Percentiles rank a stretch among this genome's conserved stretches.
phyloP scores from a whole-genome alignment of 148 eudicot genomes.

The Beta vulgaris region DNA sequence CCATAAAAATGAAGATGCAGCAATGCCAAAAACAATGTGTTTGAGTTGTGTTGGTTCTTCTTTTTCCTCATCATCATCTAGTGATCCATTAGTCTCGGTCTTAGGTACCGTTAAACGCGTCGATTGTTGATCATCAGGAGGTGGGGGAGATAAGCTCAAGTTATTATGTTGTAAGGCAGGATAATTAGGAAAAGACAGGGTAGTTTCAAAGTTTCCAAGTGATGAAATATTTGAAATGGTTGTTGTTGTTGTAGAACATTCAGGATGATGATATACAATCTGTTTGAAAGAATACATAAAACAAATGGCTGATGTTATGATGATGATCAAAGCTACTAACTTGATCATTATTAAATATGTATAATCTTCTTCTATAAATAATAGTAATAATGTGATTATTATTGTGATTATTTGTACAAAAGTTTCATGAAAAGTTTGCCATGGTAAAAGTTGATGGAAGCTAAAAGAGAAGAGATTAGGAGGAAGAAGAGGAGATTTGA shows the following conservation, averaged over 20 bases:
- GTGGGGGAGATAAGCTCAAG: slow-evolving; percentile 10
- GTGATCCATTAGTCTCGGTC: neutral
- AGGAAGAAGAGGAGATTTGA: slow-evolving; percentile 12
- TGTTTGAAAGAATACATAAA: slow-evolving; percentile 44
- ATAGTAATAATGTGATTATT: neutral
- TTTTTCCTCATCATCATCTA: slow-evolving; percentile 13
- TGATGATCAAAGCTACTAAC: slow-evolving; percentile 31
- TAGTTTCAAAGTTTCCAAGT: neutral
- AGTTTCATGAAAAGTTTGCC: neutral
- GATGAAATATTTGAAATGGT: neutral
- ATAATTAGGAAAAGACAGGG: neutral
- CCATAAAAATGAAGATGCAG: slow-evolving; percentile 53
- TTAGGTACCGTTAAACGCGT: neutral
- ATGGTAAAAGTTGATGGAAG: slow-evolving; percentile 12
- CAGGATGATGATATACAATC: slow-evolving; percentile 30
- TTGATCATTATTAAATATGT: slow-evolving; percentile 35
- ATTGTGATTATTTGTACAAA: neutral
- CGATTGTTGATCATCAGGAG: neutral
- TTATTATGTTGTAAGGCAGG: neutral
- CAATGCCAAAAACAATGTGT: slow-evolving; percentile 61
- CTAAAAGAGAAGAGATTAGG: slow-evolving; percentile 24
- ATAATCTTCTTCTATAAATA: too few relatives aligned
- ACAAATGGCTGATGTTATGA: slow-evolving; percentile 36
- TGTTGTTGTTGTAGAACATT: slow-evolving; percentile 1
- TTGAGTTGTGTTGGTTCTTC: slow-evolving; percentile 34